phyloP scores from a whole-genome alignment of 2,329 filamentous ascomycete species.

The Stachybotrys chlorohalonatus region DNA sequence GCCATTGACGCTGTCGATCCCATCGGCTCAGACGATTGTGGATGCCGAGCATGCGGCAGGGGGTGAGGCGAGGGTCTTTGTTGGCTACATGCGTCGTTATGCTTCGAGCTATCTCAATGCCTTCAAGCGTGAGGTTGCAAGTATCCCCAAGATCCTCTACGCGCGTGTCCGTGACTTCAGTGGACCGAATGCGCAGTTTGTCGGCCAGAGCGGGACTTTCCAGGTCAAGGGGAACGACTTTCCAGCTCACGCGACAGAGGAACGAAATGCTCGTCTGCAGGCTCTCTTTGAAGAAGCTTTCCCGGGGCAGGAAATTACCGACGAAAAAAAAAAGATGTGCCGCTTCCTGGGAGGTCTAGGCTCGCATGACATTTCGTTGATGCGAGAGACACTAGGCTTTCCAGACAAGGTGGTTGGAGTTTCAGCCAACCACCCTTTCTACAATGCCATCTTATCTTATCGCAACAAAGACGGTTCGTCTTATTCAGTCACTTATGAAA shows the following conservation, averaged over 20 bases:
- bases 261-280: constrained; percentile 13
- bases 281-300: constrained; percentile 22
- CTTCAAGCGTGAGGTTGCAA: constrained; percentile 39
- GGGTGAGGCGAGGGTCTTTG: constrained; percentile 36
- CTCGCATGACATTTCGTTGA: constrained; percentile 40
- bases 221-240: constrained; percentile 19
- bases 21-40: constrained; percentile 33
- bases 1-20: constrained; percentile 41
- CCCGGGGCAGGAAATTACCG: constrained; percentile 15
- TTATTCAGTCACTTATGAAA: constrained; percentile 31
- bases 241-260: constrained; percentile 3
- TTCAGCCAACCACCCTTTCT: background rate
- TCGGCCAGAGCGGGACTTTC: constrained; percentile 38
- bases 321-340: constrained; percentile 20
- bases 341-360: constrained; percentile 37
- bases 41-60: constrained; percentile 33
- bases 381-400: constrained; percentile 33
- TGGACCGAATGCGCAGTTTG: constrained; percentile 42
- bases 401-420: constrained; percentile 8
- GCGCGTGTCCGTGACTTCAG: constrained; percentile 35
- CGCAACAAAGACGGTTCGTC: background rate
- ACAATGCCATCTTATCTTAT: background rate
- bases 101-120: constrained; percentile 42
- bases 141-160: constrained; percentile 41
- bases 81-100: constrained; percentile 53